Evolutionary conservation across 768 basidiomycete genomes (phyloP), one percentile per base, ranked within the genome.

Genomic region (Leccinellum luteum): DNA sequence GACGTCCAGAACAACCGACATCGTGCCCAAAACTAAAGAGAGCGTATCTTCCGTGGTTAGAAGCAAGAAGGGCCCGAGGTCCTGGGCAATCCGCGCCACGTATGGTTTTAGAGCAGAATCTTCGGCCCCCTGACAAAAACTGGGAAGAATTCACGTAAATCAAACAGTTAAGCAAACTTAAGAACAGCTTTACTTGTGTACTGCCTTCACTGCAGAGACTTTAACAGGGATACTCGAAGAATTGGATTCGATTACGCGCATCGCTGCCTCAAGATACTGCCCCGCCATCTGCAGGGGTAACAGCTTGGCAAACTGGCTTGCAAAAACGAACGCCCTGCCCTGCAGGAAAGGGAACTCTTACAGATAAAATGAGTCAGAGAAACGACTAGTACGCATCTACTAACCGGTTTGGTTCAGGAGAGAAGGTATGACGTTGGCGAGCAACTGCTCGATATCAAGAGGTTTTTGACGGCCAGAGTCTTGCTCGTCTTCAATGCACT

Each of bases 301-400:
- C 10, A 89, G 73, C 62, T 85, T 83, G 1, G 90, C 81, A 67
- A 85, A 98, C 66, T 94, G 89, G 66, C 92, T 94, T 3, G 94
- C 93, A 63, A 98, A 95, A 47, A 98, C 92, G 59, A 98, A 97
- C 0, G 86, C 91, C 59, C 97, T 82, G 12, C 96, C 97, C 74
- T 98, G 96, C 28, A 99, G 73, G 82, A 98, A 99, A 0, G 94
- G 94, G 55, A 80, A 81, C 23, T 92, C 95, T 96, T 28, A 25
- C 27, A 38, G 14, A 45, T 5, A 13, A 50, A 9, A 54, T 56
- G 8, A 57, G 49, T 23, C 44, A 52, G 28, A 52, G 32, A 53
- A 30, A 19, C 41, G 45, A 17, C 27, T 41, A n/a, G 45, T 25
- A 28, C 1, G 47, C 41, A 15, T 58, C 6, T 31, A 74, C 81